Base-by-base conservation (phyloP, 371 early-diverging fungal genomes). In the Mortierella sp. region DNA sequence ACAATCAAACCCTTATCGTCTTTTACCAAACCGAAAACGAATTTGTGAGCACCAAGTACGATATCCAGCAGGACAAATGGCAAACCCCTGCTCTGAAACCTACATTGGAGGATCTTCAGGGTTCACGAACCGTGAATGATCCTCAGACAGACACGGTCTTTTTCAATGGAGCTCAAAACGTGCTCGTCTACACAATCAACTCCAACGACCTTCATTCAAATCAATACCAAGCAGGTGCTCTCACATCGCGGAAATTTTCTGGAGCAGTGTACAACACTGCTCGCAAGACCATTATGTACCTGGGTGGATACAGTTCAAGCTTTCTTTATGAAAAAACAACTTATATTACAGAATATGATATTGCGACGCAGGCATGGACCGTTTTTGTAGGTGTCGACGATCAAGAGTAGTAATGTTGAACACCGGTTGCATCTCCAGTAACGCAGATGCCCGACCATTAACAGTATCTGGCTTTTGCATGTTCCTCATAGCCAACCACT, bases 1-100 rank as follows among this genome's bases (percentile, higher is more conserved):
- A 70, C 46, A 70, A 70, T 50, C 52, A 58, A 27, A 70, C 70
- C n/a, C 41, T 70, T 17, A 47, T 57, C 27, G 50, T 51, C 7
- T 61, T 62, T 26, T 8, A 31, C 23, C 7, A 23, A 7, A 2
- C 2, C 5, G 7, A 27, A 4, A 15, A 5, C 7, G 24, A 12
- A 5, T 4, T 46, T 19, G 7, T 2, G 4, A 12, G 51, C 41
- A 39, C 34, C 21, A 56, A 12, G 3, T 57, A 57, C 42, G 47
- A 39, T 26, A 24, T 63, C 7, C 7, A n/a, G 24, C 27, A 15
- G 37, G 17, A 44, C 28, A 32, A 2, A 0, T 70, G 70, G 70
- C 24, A 27, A 6, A 17, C 1, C 15, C 4, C 48, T 12, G 1
- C 26, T 5, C 19, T 27, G n/a, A n/a, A 30, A 4, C 34, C 6